These are phyloP conservation scores for Xylariaceae sp. DNA, from an alignment of 2,329 filamentous ascomycete species.

Conservation along the genomic window DNA sequence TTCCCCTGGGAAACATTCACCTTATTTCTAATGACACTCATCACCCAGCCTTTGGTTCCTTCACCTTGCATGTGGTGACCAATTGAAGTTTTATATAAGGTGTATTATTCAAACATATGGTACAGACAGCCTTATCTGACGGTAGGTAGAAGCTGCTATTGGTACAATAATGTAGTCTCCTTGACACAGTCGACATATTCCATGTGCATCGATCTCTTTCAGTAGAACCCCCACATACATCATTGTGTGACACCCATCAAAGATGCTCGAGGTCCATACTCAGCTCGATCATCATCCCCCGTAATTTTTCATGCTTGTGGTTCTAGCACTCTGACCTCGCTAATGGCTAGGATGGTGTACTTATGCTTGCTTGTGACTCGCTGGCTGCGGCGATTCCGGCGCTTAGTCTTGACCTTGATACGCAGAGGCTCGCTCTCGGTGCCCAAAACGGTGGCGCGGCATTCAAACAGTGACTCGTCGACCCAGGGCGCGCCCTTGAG, in stretches of 20 bases:
- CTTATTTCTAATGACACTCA: slow-evolving; percentile 6
- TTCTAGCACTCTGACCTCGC: slow-evolving; percentile 64
- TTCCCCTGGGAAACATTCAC: background rate
- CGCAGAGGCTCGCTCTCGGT: slow-evolving; percentile 77
- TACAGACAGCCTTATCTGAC: background rate
- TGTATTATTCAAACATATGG: background rate
- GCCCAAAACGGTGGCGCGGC: slow-evolving; percentile 78
- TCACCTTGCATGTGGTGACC: background rate
- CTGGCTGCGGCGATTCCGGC: slow-evolving; percentile 68
- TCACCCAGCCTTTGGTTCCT: background rate
- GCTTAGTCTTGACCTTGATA: slow-evolving; percentile 76
- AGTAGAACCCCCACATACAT: too few species aligned
- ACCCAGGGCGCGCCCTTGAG: slow-evolving; percentile 78
- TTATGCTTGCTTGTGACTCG: slow-evolving; percentile 84
- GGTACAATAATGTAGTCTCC: background rate
- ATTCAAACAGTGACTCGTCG: slow-evolving; percentile 80
- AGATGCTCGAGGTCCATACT: too few species aligned
- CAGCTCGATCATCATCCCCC: too few species aligned
- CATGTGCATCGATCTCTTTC: too few species aligned
- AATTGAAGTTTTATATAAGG: background rate
- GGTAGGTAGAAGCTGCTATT: background rate
- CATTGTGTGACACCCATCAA: too few species aligned
- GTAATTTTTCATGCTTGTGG: too few species aligned
- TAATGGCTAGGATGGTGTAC: slow-evolving; percentile 81
- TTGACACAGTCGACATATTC: too few species aligned